Evolutionary conservation across 768 basidiomycete species (phyloP), one percentile per base, ranked within the genome.

Genomic region (Strobilomyces echinocephalus): DNA sequence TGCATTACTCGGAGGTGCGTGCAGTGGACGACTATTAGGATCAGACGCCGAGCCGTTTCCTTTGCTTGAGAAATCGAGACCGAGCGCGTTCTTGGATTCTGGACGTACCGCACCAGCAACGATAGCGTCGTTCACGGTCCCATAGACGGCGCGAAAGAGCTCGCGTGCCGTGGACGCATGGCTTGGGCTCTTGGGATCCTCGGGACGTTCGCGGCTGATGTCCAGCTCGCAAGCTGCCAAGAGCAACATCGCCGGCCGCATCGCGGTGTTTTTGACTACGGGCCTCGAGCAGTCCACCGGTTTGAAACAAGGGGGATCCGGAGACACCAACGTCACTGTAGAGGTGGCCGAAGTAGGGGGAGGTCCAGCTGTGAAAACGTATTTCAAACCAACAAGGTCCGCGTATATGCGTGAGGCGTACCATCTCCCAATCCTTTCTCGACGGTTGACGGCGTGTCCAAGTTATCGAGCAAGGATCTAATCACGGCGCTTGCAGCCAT

Each of bases 221-320:
- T 69, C 68, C 51, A 71, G 28, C 41, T 69, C 68, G 54, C 68
- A 69, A 2, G 68, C 68, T n/a, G 69, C 68, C 11, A 69, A 48
- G 46, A 71, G 56, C 46, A 69, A 53, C 60, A 61, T 50, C 3
- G 65, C 68, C 14, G 68, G 68, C 36, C 68, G 68, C 41, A 65
- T 51, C 9, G 53, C 56, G 11, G 67, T 44, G 15, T 47, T 40
- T 45, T 50, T 55, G 12, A 53, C 58, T 35, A 44, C 61, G 16
- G 63, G 21, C 39, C 34, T 24, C 12, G 53, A 43, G 28, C 40
- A 39, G 8, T 63, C 57, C 14, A 42, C 24, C 34, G 47, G 12
- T 49, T 55, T 60, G 26, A 47, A 30, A 41, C 45, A 40, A 20
- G 56, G 47, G 18, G 65, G 48, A 28, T 26, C 36, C 21, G 52